Evolutionary conservation across 164 flowering plant species (phyloP).

Genomic region (Dillenia suffruticosa): DNA sequence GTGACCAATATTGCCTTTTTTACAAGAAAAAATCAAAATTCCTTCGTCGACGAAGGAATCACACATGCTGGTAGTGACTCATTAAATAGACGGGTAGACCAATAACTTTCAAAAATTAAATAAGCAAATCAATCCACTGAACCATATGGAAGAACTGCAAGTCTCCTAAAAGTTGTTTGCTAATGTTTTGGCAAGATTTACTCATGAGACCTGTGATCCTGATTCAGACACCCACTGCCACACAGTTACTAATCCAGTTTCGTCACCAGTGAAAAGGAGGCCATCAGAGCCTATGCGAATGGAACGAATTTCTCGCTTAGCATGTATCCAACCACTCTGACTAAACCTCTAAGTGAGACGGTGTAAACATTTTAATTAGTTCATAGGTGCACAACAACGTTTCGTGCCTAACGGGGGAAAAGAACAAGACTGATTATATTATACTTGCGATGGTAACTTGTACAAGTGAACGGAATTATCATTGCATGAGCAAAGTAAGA

Average conservation of each 20-base stretch:
- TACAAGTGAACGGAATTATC: slow-evolving; percentile 51
- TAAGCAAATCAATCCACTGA: too few species aligned
- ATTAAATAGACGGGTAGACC: too few species aligned
- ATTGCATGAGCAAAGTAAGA: slow-evolving; percentile 44
- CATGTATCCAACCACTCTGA: slow-evolving; percentile 38
- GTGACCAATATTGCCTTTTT: too few species aligned
- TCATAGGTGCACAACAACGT: too few species aligned
- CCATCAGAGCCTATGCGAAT: slow-evolving; percentile 25
- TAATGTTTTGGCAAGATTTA: too few species aligned
- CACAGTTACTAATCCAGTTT: slow-evolving; percentile 21
- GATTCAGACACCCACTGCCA: slow-evolving; percentile 18
- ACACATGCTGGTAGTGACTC: too few species aligned
- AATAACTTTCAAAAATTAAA: too few species aligned
- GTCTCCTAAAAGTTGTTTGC: too few species aligned
- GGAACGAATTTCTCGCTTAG: slow-evolving; percentile 25
- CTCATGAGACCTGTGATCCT: neutral
- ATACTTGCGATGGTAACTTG: slow-evolving; percentile 47
- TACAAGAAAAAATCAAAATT: too few species aligned
- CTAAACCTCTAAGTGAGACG: slow-evolving; percentile 18
- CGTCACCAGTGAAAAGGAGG: slow-evolving; percentile 33
- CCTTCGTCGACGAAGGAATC: too few species aligned
- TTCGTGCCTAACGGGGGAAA: neutral
- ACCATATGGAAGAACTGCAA: too few species aligned
- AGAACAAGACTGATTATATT: neutral
- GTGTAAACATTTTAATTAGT: too few species aligned